These are phyloP conservation scores for Oryza rufipogon DNA, from an alignment of 176 grass and related monocot genomes.

Conservation along the genomic window DNA sequence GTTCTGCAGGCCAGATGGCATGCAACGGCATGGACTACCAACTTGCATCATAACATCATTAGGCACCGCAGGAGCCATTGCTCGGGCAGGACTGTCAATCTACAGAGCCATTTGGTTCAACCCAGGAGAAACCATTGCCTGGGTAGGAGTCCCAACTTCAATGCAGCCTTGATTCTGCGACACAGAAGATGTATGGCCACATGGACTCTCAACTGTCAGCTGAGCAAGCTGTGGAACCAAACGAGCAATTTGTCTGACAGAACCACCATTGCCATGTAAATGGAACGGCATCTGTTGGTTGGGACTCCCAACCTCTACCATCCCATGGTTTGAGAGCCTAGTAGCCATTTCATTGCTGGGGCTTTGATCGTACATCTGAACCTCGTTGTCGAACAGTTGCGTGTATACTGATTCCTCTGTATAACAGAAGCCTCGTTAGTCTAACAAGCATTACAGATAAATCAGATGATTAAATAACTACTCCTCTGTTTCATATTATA, in stretches of 20 bases:
- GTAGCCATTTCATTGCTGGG: background rate
- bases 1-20: background rate
- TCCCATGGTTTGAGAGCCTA: background rate
- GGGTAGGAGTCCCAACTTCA: background rate
- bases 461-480: background rate
- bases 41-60: constrained; percentile 10
- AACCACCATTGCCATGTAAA: background rate
- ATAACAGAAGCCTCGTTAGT: background rate
- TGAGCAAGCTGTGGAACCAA: background rate
- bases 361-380: constrained; percentile 29
- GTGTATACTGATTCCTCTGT: constrained; percentile 40
- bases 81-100: background rate
- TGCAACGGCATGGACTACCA: background rate
- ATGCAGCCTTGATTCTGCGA: background rate
- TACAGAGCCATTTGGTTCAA: background rate
- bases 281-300: background rate
- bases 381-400: background rate
- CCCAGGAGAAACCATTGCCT: background rate
- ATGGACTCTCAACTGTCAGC: background rate
- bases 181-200: background rate
- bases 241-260: background rate
- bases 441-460: background rate
- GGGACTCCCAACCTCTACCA: background rate
- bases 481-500: too few species aligned
- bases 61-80: background rate